Percentiles rank a stretch among this genome's conserved stretches.
phyloP scores from a whole-genome alignment of 805 yeast species.

The Suhomyces faveliae region DNA sequence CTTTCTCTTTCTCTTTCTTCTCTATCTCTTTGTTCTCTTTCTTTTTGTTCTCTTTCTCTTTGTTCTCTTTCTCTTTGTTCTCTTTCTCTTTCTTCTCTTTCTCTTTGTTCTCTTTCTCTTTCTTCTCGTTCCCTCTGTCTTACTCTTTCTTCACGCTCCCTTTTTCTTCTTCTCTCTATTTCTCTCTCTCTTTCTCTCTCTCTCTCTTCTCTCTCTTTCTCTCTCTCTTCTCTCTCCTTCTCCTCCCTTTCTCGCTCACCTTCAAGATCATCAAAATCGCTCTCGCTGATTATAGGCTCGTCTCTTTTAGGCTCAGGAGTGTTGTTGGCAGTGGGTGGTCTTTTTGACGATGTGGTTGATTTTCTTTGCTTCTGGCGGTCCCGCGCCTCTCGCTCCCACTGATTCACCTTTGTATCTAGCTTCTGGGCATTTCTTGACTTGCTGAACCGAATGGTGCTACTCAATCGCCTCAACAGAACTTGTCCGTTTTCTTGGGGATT shows the following conservation, averaged over 20 bases:
- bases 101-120: too few relatives aligned
- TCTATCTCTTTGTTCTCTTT: not conserved
- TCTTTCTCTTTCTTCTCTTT: slow-evolving; percentile 1
- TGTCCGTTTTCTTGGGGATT: slow-evolving; percentile 13
- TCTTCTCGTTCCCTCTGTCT: not conserved
- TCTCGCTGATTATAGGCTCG: slow-evolving; percentile 30
- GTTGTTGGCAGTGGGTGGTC: slow-evolving; percentile 13
- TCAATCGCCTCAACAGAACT: slow-evolving; percentile 27
- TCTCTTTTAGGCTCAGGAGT: slow-evolving; percentile 12
- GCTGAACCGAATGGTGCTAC: slow-evolving; percentile 34
- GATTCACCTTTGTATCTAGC: slow-evolving; percentile 22
- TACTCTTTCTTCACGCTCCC: not conserved
- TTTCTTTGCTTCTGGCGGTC: not conserved
- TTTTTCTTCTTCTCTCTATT: not conserved
- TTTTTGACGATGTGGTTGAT: not conserved
- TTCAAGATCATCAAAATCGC: slow-evolving; percentile 39
- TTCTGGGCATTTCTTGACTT: slow-evolving; percentile 37
- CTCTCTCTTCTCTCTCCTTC: not conserved
- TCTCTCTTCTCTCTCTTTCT: not conserved
- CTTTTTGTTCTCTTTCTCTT: not conserved
- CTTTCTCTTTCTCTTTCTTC: not conserved
- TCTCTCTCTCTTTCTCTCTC: not conserved
- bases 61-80: not conserved
- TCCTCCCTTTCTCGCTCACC: not conserved
- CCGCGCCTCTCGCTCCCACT: slow-evolving; percentile 19